Evolutionary conservation across 2,329 filamentous ascomycete species (phyloP).

Genomic region (Pseudocercospora eumusae): DNA sequence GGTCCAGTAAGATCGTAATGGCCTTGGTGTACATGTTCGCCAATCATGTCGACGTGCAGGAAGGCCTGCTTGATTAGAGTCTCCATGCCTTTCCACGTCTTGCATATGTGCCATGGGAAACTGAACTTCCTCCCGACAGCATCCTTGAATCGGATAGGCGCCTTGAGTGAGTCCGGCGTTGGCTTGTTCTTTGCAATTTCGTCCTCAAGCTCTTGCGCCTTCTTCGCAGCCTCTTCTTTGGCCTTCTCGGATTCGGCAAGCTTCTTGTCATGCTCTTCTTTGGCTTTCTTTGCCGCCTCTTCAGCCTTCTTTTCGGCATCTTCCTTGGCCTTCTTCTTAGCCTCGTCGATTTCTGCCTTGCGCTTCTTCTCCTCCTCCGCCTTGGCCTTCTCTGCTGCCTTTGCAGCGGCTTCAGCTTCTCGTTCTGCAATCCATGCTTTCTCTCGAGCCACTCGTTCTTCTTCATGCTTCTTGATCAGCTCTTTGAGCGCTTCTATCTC

Average conservation of each 20-base stretch:
- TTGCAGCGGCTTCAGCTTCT: conserved; percentile 39
- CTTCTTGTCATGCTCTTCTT: conserved; percentile 47
- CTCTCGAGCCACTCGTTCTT: conserved; percentile 37
- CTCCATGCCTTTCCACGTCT: conserved; percentile 59
- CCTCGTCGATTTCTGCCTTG: conserved; percentile 45
- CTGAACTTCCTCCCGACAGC: conserved; percentile 88
- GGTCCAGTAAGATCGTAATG: conserved; percentile 53
- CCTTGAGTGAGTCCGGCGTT: conserved; percentile 60
- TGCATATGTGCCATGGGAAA: conserved; percentile 84
- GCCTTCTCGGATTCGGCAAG: conserved; percentile 57
- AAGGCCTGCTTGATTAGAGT: conserved; percentile 54
- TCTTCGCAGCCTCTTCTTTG: conserved; percentile 53
- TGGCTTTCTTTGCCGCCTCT: conserved; percentile 51
- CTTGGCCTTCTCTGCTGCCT: conserved; percentile 39
- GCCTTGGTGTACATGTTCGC: conserved; percentile 49
- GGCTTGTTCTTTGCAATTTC: conserved; percentile 51
- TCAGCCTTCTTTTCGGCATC: conserved; percentile 47
- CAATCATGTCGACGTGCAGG: conserved; percentile 49
- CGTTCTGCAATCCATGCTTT: conserved; percentile 30
- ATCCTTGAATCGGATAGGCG: conserved; percentile 86
- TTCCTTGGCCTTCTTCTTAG: conserved; percentile 49
- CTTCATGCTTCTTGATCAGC: conserved; percentile 47
- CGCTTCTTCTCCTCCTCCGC: conserved; percentile 55
- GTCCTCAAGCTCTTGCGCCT: conserved; percentile 51
- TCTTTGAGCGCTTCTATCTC: conserved; percentile 42